Evolutionary conservation across 352 stramenopile species (phyloP).

Genomic region (Thalassiosira hispida): DNA sequence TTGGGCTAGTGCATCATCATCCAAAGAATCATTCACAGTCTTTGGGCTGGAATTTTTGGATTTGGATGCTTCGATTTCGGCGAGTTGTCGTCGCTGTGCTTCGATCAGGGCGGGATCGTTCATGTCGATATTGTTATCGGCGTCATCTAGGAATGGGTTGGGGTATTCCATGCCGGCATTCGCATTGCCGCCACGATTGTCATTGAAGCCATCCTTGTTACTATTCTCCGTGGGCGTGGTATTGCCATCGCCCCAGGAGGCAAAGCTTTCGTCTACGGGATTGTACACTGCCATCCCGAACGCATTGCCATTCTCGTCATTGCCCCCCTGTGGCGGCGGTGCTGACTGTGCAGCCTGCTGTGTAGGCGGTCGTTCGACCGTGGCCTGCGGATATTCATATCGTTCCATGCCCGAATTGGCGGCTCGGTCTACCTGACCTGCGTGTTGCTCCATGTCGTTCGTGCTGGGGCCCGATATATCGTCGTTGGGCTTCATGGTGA

Average conservation of each 20-base stretch:
- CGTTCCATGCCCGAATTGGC: slow-evolving; percentile 10
- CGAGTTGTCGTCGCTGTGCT: background rate
- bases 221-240: no score
- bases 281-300: slow-evolving; percentile 38
- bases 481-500: no score
- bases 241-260: slow-evolving; percentile 4
- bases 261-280: slow-evolving; percentile 40
- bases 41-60: background rate
- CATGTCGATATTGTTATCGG: background rate
- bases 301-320: slow-evolving; percentile 3
- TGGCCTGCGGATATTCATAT: background rate
- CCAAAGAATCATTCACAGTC: background rate
- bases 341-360: no score
- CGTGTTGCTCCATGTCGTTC: slow-evolving; percentile 6
- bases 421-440: background rate
- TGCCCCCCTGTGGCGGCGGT: background rate
- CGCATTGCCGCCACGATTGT: background rate
- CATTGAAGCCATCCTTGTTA: no score
- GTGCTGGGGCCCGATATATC: background rate
- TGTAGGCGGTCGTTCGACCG: background rate
- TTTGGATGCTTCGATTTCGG: background rate
- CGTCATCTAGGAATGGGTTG: background rate
- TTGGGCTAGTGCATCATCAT: slow-evolving; percentile 46
- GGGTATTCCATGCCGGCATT: background rate
- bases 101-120: background rate